Percentiles rank a stretch among this genome's conserved stretches.
phyloP scores from a whole-genome alignment of 768 basidiomycete species.

The Suillus ampliporus region DNA sequence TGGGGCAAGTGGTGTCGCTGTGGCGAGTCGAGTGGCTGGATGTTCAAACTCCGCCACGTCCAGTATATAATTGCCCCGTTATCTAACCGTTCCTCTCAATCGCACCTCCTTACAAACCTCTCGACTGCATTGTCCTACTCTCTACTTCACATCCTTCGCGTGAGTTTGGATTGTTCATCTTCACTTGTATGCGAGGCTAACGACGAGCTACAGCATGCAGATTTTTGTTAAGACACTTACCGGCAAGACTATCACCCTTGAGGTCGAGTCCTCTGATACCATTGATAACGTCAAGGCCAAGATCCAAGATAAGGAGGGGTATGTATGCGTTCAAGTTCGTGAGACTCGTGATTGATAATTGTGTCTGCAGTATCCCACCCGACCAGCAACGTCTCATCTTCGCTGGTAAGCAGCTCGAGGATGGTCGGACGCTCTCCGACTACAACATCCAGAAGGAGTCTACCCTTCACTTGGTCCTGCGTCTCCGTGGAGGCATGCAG shows the following conservation, averaged over 20 bases:
- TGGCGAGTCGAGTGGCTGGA: neutral
- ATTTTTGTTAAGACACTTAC: conserved; percentile 88
- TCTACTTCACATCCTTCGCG: neutral
- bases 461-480: conserved; percentile 91
- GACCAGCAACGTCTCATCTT: conserved; percentile 97
- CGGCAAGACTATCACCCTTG: conserved; percentile 83
- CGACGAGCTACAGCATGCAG: conserved; percentile 57
- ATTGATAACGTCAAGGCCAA: conserved; percentile 83
- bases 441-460: conserved; percentile 99
- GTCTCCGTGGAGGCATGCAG: conserved; percentile 92
- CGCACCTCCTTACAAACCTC: neutral
- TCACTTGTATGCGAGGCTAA: neutral
- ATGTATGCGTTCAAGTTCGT: conserved; percentile 12
- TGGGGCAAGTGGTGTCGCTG: neutral
- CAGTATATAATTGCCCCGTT: conserved; percentile 3
- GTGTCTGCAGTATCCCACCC: conserved; percentile 38
- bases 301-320: conserved; percentile 94
- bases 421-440: conserved; percentile 89
- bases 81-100: neutral
- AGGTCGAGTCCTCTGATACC: conserved; percentile 78
- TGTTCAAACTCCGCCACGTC: conserved; percentile 2
- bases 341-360: neutral
- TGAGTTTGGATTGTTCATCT: neutral
- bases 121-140: neutral
- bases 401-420: conserved; percentile 96